Evolutionary conservation across 2,329 filamentous ascomycete species (phyloP).

Genomic region (Botrytis elliptica): DNA sequence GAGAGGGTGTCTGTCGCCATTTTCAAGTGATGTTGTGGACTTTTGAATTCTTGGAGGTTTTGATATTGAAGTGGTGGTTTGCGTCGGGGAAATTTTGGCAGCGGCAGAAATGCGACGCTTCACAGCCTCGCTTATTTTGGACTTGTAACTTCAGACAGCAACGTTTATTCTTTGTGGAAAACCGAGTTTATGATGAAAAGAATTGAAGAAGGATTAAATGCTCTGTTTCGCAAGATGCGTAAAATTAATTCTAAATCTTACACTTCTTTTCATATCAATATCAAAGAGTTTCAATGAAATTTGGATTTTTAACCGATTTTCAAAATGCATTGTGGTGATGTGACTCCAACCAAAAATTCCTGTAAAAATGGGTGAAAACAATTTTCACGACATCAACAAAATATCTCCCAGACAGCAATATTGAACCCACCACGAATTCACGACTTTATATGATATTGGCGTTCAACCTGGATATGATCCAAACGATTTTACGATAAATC

Average conservation of each 20-base stretch:
- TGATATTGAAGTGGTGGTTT: not conserved
- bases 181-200: not conserved
- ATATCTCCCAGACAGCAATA: not conserved
- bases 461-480: not conserved
- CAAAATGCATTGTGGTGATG: not conserved
- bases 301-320: not conserved
- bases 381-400: constrained; percentile 18
- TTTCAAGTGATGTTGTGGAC: not conserved
- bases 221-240: not conserved
- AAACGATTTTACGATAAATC: not conserved
- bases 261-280: not conserved
- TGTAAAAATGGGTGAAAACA: constrained; percentile 7
- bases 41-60: not conserved
- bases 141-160: not conserved
- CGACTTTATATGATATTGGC: not conserved
- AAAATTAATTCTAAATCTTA: not conserved
- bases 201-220: not conserved
- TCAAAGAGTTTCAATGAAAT: too few relatives aligned
- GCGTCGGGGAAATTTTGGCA: not conserved
- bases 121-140: constrained; percentile 12
- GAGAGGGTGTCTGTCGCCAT: constrained; percentile 45
- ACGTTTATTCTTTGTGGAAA: not conserved
- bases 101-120: not conserved
- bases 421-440: not conserved
- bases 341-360: constrained; percentile 19